Evolutionary conservation across 371 early-diverging fungal species (phyloP).

Genomic region (Syncephalastrum sp.): DNA sequence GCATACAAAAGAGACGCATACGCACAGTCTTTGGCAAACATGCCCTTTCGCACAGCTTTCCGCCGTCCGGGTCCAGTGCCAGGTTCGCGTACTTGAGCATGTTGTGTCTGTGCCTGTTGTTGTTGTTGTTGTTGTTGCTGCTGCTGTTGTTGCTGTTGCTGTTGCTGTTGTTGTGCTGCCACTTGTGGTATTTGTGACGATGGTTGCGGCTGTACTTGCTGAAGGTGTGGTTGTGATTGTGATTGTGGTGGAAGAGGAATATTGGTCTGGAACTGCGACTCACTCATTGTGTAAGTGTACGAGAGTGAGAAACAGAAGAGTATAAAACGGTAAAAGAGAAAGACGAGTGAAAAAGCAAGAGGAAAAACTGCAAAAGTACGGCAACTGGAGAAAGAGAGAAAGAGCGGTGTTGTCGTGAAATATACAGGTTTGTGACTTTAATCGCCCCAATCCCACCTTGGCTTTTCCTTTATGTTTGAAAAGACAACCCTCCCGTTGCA

Average conservation of each 20-base stretch:
- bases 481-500: slow-evolving; percentile 48
- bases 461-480: slow-evolving; percentile 27
- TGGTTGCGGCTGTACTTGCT: too few species aligned
- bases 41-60: slow-evolving; percentile 51
- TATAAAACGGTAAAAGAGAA: too few species aligned
- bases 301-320: neutral
- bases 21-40: slow-evolving; percentile 57
- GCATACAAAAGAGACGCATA: neutral
- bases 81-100: slow-evolving; percentile 19
- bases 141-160: slow-evolving; percentile 1
- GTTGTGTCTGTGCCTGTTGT: slow-evolving; percentile 1
- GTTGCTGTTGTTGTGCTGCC: slow-evolving; percentile 3
- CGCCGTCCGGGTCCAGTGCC: slow-evolving; percentile 49
- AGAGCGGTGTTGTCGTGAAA: neutral
- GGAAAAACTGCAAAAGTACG: too few species aligned
- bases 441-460: neutral
- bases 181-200: too few species aligned
- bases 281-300: neutral
- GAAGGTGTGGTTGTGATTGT: neutral
- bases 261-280: slow-evolving; percentile 1
- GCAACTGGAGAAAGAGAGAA: neutral
- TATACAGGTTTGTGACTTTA: slow-evolving; percentile 1
- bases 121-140: slow-evolving; percentile 6
- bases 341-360: too few species aligned
- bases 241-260: too few species aligned